These are phyloP conservation scores for Rhipidocladum racemiflorum DNA, from an alignment of 176 grass and related monocot genomes.

Conservation along the genomic window DNA sequence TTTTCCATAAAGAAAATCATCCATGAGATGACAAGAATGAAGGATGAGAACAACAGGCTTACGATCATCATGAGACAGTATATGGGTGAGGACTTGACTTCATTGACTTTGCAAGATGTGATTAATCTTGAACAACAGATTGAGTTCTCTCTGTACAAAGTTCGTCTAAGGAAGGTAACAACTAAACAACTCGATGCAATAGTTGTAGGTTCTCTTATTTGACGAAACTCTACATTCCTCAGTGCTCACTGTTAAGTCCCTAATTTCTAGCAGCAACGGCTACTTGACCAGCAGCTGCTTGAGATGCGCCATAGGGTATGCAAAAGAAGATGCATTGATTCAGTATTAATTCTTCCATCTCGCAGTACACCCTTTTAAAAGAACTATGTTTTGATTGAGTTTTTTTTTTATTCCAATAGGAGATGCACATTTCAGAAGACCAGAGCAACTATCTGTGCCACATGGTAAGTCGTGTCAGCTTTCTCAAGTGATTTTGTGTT, in stretches of 20 bases:
- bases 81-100: slow-evolving; percentile 48
- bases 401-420: background rate
- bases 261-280: slow-evolving; percentile 42
- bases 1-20: slow-evolving; percentile 49
- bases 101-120: slow-evolving; percentile 44
- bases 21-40: slow-evolving; percentile 68
- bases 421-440: slow-evolving; percentile 39
- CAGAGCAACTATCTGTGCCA: slow-evolving; percentile 45
- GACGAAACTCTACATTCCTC: background rate
- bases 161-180: slow-evolving; percentile 54
- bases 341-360: background rate
- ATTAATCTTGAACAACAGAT: slow-evolving; percentile 58
- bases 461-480: slow-evolving; percentile 30
- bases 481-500: background rate
- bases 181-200: background rate
- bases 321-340: background rate
- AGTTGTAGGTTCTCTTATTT: background rate
- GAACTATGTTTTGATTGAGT: background rate
- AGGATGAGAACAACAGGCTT: slow-evolving; percentile 63
- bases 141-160: slow-evolving; percentile 52
- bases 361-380: background rate
- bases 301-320: slow-evolving; percentile 55
- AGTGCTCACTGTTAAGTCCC: background rate
- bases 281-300: slow-evolving; percentile 54
- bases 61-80: slow-evolving; percentile 48